A percentile compares a stretch with the other conserved stretches of the same genome.
Conservation (phyloP, 2,329 filamentous ascomycete genomes). For the Cucurbitaria berberidis region DNA sequence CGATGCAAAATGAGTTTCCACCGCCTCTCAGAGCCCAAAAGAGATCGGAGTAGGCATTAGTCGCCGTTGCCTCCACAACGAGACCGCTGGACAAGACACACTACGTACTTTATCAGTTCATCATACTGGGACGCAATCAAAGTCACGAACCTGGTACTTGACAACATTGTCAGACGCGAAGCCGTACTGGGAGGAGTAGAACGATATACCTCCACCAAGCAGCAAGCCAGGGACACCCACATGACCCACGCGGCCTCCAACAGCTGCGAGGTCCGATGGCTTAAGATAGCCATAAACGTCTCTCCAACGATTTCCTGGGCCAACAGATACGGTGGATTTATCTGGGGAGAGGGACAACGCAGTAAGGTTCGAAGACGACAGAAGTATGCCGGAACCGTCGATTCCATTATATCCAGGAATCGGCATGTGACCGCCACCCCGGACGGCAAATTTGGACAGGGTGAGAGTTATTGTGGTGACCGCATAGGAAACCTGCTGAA, state of each 20-base stretch:
- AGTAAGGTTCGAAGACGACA: constrained; percentile 26
- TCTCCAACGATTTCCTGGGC: constrained; percentile 39
- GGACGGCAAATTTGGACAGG: constrained; percentile 24
- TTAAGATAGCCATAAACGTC: constrained; percentile 38
- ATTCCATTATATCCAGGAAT: constrained; percentile 26
- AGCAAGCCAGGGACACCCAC: constrained; percentile 41
- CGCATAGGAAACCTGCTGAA: constrained; percentile 23
- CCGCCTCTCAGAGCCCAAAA: constrained; percentile 43
- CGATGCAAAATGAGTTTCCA: constrained; percentile 32
- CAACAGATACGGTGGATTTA: constrained; percentile 29
- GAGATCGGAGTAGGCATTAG: constrained; percentile 34
- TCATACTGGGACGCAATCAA: no score
- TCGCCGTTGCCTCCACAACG: constrained; percentile 26
- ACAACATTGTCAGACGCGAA: constrained; percentile 29
- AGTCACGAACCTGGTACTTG: constrained; percentile 24
- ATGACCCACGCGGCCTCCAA: constrained; percentile 36
- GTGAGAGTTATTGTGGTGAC: constrained; percentile 20
- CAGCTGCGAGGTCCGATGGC: constrained; percentile 23
- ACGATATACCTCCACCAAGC: constrained; percentile 35
- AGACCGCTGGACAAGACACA: constrained; percentile 34
- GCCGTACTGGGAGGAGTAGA: constrained; percentile 24
- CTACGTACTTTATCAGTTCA: constrained; percentile 11
- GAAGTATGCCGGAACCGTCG: constrained; percentile 20
- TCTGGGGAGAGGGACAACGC: constrained; percentile 29
- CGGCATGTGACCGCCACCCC: constrained; percentile 33